Conservation (phyloP, 2,329 filamentous ascomycete genomes). For the Cladophialophora psammophila region DNA sequence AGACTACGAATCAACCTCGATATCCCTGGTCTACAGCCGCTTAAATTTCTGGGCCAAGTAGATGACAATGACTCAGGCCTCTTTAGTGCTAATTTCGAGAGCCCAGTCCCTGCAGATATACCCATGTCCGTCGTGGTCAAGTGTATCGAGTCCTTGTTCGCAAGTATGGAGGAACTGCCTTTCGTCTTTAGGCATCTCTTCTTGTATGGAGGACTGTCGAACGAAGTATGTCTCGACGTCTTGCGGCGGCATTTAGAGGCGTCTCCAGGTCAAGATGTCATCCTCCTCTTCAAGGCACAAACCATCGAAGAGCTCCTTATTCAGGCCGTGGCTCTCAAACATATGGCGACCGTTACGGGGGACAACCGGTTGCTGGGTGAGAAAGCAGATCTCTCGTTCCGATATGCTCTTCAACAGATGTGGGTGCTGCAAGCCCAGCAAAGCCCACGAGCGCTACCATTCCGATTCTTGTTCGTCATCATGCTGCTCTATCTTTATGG, state of each 20-base stretch:
- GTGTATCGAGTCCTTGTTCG: constrained; percentile 21
- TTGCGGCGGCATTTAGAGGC: constrained; percentile 2
- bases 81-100: constrained; percentile 6
- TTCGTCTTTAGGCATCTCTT: constrained; percentile 22
- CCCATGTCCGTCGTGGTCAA: constrained; percentile 2
- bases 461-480: constrained; percentile 24
- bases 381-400: constrained; percentile 20
- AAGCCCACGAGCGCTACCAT: constrained; percentile 16
- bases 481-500: constrained; percentile 22
- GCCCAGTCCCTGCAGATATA: constrained; percentile 2
- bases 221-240: constrained; percentile 9
- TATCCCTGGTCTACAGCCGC: constrained; percentile 14
- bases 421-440: constrained; percentile 19
- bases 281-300: constrained; percentile 15
- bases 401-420: constrained; percentile 16
- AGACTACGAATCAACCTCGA: constrained; percentile 17
- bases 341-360: neutral
- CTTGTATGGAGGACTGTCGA: constrained; percentile 16
- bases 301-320: constrained; percentile 18
- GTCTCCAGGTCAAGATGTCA: constrained; percentile 2
- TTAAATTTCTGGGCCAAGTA: constrained; percentile 16
- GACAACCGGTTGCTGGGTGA: constrained; percentile 8
- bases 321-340: constrained; percentile 19
- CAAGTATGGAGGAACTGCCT: constrained; percentile 9
- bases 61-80: constrained; percentile 19